Base-by-base conservation (phyloP, 169 alveolate genomes). In the Hepatocystis sp. region DNA sequence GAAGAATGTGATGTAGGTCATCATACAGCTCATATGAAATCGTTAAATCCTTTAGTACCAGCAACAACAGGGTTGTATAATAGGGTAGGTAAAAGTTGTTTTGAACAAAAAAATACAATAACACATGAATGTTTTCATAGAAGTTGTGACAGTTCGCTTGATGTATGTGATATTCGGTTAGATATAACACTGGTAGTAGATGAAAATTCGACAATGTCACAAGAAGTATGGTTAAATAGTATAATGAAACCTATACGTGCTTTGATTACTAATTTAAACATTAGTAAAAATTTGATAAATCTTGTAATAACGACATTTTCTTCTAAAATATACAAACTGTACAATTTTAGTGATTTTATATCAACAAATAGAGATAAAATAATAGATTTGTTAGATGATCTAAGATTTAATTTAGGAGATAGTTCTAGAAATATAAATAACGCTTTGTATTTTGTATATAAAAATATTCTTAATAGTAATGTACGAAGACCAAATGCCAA, bases 111-210 rank as follows among this genome's bases (percentile, higher is more conserved):
- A 32, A 47, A 44, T 42, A 42, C n/a, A 2, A 21, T 61, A 0
- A 49, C 63, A 1, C 65, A 81, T 19, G 84, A 63, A 11, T 81
- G 89, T 4, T 81, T 61, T 10, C 10, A 81, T 17, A 61, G 46
- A 2, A 47, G 68, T 28, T 81, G 89, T 42, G 89, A 81, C 63
- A 53, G 49, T 44, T 81, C 84, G n/a, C 36, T 81, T 7, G 89
- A 81, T 17, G 39, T 47, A 11, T 81, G 89, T 30, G 67, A 81
- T 23, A 23, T 8, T 15, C 58, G 51, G 19, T 4, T 81, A 3
- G 89, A 81, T 51, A 1, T 81, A 23, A 34, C 84, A 19, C n/a
- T 81, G 0, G 30, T 81, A 27, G 7, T 81, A n/a, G 61, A 51
- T 49, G 89, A 81, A 30, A 39, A 66, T 7, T 47, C 89, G 11